A percentile compares a stretch with the other conserved stretches of the same genome.
phyloP scores from a whole-genome alignment of 306 rosid genomes.

The Cicer arietinum region DNA sequence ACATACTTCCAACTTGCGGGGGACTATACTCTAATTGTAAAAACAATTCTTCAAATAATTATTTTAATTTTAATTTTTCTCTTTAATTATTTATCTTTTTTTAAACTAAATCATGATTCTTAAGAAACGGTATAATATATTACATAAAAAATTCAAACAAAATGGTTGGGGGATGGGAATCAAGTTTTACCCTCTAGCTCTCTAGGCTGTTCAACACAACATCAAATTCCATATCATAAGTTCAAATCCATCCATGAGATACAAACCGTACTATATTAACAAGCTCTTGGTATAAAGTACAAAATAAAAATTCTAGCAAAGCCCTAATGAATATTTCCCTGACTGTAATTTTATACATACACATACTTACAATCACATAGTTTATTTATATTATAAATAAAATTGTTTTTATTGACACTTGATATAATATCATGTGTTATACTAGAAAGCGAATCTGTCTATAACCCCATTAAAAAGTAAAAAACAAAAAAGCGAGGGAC shows the following conservation, averaged over 20 bases:
- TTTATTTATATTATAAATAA: neutral
- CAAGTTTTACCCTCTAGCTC: neutral
- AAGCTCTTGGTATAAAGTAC: neutral
- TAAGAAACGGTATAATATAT: no score
- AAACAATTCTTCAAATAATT: no score
- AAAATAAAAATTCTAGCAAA: slow-evolving; percentile 4
- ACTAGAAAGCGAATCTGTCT: slow-evolving; percentile 24
- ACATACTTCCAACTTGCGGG: no score
- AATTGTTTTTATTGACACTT: neutral
- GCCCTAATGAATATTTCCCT: neutral
- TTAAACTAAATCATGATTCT: no score
- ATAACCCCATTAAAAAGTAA: slow-evolving; percentile 16
- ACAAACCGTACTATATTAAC: neutral
- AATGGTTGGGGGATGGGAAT: neutral
- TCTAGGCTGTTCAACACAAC: neutral
- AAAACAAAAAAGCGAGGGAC: slow-evolving; percentile 41
- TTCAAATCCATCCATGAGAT: slow-evolving; percentile 11
- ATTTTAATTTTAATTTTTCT: no score
- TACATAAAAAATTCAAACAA: no score
- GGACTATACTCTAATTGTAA: no score
- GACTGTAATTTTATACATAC: neutral
- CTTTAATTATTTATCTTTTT: no score
- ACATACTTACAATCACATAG: neutral
- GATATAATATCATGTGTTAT: slow-evolving; percentile 32
- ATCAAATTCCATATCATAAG: neutral